Conservation (phyloP, 2,329 filamentous ascomycete genomes). For the Nemania sp. region DNA sequence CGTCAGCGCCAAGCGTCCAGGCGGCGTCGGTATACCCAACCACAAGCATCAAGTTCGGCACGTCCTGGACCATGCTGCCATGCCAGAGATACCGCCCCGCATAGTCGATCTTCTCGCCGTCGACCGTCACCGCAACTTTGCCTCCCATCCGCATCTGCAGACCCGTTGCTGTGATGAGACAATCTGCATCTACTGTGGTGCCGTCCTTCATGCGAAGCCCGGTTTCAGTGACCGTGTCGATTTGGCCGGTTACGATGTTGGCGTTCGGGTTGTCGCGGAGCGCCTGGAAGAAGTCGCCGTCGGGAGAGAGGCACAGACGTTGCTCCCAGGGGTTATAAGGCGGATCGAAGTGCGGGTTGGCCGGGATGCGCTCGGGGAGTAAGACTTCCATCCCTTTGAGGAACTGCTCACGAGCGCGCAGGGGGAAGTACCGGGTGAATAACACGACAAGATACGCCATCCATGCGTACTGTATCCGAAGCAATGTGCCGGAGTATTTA, state of each 20-base stretch:
- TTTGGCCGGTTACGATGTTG: slow-evolving; percentile 59
- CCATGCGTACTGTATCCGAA: slow-evolving; percentile 25
- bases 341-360: slow-evolving; percentile 67
- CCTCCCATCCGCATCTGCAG: slow-evolving; percentile 68
- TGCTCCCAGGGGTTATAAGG: slow-evolving; percentile 74
- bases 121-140: slow-evolving; percentile 62
- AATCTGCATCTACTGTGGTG: slow-evolving; percentile 64
- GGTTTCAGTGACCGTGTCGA: slow-evolving; percentile 58
- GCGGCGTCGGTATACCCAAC: slow-evolving; percentile 70
- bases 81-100: slow-evolving; percentile 67
- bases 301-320: slow-evolving; percentile 69
- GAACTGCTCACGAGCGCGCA: slow-evolving; percentile 58
- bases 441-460: slow-evolving; percentile 25
- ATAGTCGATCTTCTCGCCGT: slow-evolving; percentile 60
- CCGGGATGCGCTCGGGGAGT: slow-evolving; percentile 61
- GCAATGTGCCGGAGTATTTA: slow-evolving; percentile 9
- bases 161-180: slow-evolving; percentile 75
- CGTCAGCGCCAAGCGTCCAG: slow-evolving; percentile 73
- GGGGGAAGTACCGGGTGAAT: slow-evolving; percentile 64
- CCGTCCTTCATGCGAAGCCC: slow-evolving; percentile 60
- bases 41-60: slow-evolving; percentile 70
- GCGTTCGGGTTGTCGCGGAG: slow-evolving; percentile 51
- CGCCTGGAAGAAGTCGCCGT: slow-evolving; percentile 60
- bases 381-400: slow-evolving; percentile 55
- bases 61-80: slow-evolving; percentile 69